phyloP scores from a whole-genome alignment of 345 rosid species.

The Salix dunnii region DNA sequence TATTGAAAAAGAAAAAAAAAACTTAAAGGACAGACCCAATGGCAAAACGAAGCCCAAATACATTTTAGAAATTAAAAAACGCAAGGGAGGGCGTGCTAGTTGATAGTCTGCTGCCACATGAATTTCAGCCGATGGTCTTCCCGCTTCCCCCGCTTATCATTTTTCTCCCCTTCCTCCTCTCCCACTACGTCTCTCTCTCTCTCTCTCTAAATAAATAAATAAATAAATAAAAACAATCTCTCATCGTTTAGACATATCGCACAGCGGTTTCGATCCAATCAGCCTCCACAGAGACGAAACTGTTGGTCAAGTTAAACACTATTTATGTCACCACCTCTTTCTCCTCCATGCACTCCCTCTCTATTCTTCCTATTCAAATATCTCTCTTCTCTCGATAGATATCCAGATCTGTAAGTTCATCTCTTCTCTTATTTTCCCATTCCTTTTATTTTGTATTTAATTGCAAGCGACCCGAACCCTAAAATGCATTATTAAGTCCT shows the following conservation, averaged over 20 bases:
- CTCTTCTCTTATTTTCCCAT: background rate
- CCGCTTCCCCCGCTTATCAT: slow-evolving; percentile 44
- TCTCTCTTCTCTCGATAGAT: background rate
- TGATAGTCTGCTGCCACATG: background rate
- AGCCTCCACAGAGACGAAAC: too few species aligned
- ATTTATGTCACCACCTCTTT: background rate
- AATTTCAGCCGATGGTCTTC: slow-evolving; percentile 37
- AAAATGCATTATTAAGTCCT: background rate
- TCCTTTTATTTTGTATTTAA: too few species aligned
- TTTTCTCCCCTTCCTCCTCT: slow-evolving; percentile 8
- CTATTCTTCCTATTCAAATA: too few species aligned
- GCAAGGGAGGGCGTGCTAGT: background rate
- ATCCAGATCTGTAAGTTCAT: slow-evolving; percentile 41
- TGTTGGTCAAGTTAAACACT: too few species aligned
- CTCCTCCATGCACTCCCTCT: background rate
- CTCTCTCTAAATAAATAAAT: too few species aligned
- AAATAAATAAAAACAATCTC: background rate
- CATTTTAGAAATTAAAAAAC: background rate
- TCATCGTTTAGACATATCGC: too few species aligned
- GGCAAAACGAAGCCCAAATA: too few species aligned
- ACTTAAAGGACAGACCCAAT: too few species aligned
- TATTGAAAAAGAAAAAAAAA: too few species aligned
- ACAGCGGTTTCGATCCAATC: too few species aligned
- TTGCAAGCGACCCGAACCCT: background rate
- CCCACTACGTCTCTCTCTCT: slow-evolving; percentile 10